Evolutionary conservation across 176 grass and related monocot genomes (phyloP).

Genomic region (Hyparrhenia diplandra): DNA sequence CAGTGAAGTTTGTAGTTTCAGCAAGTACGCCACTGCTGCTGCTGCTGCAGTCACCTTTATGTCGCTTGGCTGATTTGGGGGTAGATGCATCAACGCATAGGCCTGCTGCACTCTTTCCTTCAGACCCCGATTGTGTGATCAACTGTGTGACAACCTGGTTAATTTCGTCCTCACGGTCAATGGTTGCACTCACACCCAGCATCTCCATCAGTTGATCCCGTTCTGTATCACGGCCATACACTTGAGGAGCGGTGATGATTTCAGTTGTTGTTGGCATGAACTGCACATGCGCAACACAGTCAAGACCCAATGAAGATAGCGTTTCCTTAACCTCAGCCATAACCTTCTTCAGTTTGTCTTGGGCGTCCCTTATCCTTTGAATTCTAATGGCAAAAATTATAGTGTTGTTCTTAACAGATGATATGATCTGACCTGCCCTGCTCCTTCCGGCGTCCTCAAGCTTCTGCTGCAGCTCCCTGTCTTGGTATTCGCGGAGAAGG

Average conservation of each 20-base stretch:
- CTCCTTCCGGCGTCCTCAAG: background rate
- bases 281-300: background rate
- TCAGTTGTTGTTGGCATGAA: background rate
- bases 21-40: no score
- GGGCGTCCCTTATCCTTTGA: background rate
- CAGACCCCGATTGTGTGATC: no score
- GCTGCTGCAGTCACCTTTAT: no score
- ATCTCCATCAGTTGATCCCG: background rate
- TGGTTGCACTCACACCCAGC: background rate
- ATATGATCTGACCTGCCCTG: background rate
- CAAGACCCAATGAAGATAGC: background rate
- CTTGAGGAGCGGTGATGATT: background rate
- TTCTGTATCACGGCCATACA: background rate
- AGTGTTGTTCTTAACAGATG: background rate
- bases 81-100: no score
- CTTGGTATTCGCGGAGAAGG: no score
- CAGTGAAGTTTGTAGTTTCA: no score
- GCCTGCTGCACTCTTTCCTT: no score
- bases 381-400: no score
- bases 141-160: no score
- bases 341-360: background rate
- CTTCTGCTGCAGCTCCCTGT: background rate
- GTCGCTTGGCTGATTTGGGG: no score
- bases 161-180: no score
- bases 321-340: background rate